phyloP scores from a whole-genome alignment of 306 rosid species.

The Cucurbita argyrosperma region DNA sequence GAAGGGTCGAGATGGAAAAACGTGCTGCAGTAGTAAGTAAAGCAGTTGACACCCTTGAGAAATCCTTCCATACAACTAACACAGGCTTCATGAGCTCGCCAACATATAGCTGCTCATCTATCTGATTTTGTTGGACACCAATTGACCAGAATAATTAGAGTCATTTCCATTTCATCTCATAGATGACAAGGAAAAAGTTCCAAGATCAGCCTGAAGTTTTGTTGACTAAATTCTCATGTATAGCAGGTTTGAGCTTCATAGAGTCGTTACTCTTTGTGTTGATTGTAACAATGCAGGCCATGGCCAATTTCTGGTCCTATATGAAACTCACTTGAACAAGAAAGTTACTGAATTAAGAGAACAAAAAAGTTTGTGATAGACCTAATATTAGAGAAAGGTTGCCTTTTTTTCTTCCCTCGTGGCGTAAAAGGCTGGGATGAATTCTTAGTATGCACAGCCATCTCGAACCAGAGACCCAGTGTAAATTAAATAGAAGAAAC shows the following conservation, averaged over 20 bases:
- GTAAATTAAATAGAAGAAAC: neutral
- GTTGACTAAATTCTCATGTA: neutral
- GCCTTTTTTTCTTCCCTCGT: too few species aligned
- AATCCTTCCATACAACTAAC: conserved; percentile 48
- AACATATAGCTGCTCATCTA: conserved; percentile 15
- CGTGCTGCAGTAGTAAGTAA: conserved; percentile 16
- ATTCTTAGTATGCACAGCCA: too few species aligned
- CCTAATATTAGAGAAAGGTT: too few species aligned
- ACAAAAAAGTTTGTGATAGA: neutral
- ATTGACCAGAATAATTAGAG: neutral
- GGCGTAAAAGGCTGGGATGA: too few species aligned
- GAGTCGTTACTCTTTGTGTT: neutral
- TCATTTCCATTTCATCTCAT: neutral
- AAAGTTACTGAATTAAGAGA: neutral
- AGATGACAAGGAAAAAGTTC: neutral
- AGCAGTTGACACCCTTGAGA: conserved; percentile 30
- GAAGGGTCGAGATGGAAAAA: conserved; percentile 18
- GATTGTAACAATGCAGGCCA: neutral
- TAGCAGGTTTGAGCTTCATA: neutral
- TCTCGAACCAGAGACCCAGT: too few species aligned
- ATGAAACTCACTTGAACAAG: neutral
- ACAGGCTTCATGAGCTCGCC: conserved; percentile 52
- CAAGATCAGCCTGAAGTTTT: neutral
- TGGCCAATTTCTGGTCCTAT: neutral
- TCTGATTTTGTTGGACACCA: neutral